Evolutionary conservation across 192 early-diverging fungal genomes (phyloP).

Genomic region (Coemansia sp.): DNA sequence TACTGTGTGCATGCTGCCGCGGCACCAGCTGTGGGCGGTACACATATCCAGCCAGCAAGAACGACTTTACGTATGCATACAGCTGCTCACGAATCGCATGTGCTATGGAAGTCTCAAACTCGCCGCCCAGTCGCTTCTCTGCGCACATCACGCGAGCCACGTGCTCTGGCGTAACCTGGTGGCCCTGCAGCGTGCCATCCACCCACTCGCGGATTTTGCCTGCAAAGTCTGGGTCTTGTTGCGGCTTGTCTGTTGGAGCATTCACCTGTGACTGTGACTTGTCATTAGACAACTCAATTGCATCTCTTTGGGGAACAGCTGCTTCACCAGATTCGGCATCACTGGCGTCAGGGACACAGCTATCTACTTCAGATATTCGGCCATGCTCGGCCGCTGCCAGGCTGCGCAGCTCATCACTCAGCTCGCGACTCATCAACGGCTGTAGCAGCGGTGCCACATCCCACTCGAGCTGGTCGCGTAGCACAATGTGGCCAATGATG

Average conservation of each 20-base stretch:
- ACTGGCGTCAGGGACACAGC: neutral
- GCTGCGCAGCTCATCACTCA: conserved; percentile 20
- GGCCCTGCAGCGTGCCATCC: conserved; percentile 25
- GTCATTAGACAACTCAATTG: neutral
- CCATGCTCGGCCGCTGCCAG: neutral
- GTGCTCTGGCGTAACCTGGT: conserved; percentile 65
- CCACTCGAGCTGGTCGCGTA: conserved; percentile 96
- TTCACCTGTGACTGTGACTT: neutral
- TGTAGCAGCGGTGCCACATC: conserved; percentile 61
- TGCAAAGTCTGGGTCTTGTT: neutral
- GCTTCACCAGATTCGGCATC: neutral
- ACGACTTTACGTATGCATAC: conserved; percentile 78
- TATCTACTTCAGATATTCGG: neutral
- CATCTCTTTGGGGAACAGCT: neutral
- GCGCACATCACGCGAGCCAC: conserved; percentile 80
- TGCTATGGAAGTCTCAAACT: conserved; percentile 91
- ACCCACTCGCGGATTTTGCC: conserved; percentile 26
- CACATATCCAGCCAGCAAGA: conserved; percentile 77
- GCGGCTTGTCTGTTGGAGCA: neutral
- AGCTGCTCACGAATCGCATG: conserved; percentile 95
- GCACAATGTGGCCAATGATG: conserved; percentile 76
- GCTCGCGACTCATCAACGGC: conserved; percentile 20
- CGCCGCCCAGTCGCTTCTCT: conserved; percentile 78
- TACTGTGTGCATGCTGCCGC: neutral
- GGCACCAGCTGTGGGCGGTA: conserved; percentile 67